These are phyloP conservation scores for Macadamia tetraphylla DNA, from an alignment of 164 flowering plant species.

Conservation along the genomic window DNA sequence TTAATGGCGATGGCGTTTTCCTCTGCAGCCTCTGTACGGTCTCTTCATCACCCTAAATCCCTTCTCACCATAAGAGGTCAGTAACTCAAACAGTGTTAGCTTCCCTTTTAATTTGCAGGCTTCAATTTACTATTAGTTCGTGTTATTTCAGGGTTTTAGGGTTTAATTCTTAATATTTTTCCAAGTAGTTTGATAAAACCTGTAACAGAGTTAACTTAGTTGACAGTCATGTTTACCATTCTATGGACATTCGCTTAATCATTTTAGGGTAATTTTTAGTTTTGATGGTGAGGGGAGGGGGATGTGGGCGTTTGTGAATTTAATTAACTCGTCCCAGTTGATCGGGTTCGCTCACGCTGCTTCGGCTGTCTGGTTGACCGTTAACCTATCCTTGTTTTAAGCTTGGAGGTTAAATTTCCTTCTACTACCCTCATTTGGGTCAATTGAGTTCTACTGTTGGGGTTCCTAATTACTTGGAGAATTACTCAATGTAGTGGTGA, in stretches of 20 bases:
- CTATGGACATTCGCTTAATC: too few species aligned
- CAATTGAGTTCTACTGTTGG: background rate
- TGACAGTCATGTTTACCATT: too few species aligned
- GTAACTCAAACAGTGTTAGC: background rate
- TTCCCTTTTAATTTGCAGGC: background rate
- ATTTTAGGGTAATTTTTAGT: too few species aligned
- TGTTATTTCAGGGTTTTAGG: background rate
- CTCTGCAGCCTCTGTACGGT: slow-evolving; percentile 31
- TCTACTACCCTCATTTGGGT: background rate
- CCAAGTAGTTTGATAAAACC: background rate
- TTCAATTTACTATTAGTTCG: background rate
- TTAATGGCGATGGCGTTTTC: slow-evolving; percentile 46
- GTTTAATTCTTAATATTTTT: background rate
- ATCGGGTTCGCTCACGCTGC: too few species aligned
- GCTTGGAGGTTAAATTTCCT: background rate
- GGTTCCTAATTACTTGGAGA: background rate
- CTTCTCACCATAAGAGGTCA: slow-evolving; percentile 32
- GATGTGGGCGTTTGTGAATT: too few species aligned
- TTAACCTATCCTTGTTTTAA: too few species aligned
- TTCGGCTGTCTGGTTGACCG: too few species aligned
- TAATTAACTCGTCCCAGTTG: too few species aligned
- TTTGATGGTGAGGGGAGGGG: too few species aligned
- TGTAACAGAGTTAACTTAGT: too few species aligned
- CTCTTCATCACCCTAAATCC: slow-evolving; percentile 22
- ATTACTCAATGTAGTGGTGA: too few species aligned